phyloP scores from a whole-genome alignment of 2,329 filamentous ascomycete species.

The Aspergillus thermomutatus region DNA sequence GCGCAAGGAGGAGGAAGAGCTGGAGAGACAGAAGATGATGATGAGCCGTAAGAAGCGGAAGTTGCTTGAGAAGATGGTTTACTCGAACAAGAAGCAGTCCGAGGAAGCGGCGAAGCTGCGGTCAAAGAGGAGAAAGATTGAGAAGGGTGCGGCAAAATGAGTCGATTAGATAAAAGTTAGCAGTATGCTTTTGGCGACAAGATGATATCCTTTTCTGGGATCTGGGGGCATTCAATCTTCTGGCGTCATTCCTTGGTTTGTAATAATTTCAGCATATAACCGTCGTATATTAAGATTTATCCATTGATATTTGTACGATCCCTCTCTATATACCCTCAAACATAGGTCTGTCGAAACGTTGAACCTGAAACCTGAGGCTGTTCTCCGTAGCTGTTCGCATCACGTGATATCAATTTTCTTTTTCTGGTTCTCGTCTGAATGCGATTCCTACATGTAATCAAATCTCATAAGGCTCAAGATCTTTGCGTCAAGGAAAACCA shows the following conservation, averaged over 20 bases:
- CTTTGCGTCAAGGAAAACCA: not conserved
- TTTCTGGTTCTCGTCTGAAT: not conserved
- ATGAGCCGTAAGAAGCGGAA: slow-evolving; percentile 97
- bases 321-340: not conserved
- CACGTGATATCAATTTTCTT: slow-evolving; percentile 13
- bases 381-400: not conserved
- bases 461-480: not conserved
- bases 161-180: slow-evolving; percentile 20
- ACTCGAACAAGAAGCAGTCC: slow-evolving; percentile 90
- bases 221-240: slow-evolving; percentile 14
- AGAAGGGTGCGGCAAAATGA: slow-evolving; percentile 50
- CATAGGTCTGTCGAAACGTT: not conserved
- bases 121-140: slow-evolving; percentile 85
- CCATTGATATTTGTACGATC: not conserved
- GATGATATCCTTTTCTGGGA: slow-evolving; percentile 24
- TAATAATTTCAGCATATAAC: slow-evolving; percentile 1
- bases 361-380: not conserved
- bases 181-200: slow-evolving; percentile 14
- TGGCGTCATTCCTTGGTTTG: slow-evolving; percentile 14
- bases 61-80: slow-evolving; percentile 95
- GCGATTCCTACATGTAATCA: not conserved
- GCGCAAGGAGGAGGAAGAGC: slow-evolving; percentile 72
- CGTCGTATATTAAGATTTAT: not conserved
- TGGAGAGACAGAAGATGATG: slow-evolving; percentile 96
- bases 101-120: slow-evolving; percentile 83